These are phyloP conservation scores for Crassisporium funariophilum DNA, from an alignment of 768 basidiomycete species.

Conservation along the genomic window DNA sequence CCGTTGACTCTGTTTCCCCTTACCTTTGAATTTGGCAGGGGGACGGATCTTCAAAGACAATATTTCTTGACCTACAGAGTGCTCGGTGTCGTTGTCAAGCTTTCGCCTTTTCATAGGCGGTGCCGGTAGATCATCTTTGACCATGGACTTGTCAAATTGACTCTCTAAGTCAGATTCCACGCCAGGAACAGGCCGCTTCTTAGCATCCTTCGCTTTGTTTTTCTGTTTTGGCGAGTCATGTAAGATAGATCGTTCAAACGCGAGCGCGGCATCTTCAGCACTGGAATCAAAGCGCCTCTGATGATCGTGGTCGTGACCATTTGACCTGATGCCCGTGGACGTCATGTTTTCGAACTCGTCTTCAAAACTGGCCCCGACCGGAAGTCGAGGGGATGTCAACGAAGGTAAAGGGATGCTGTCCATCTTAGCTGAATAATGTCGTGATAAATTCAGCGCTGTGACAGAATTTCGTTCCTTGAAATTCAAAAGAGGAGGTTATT, in stretches of 20 bases:
- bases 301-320: conserved; percentile 34
- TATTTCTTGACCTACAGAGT: conserved; percentile 39
- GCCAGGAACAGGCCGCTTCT: conserved; percentile 52
- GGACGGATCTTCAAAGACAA: conserved; percentile 40
- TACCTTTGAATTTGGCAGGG: conserved; percentile 55
- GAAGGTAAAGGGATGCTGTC: conserved; percentile 44
- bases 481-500: conserved; percentile 11
- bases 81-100: conserved; percentile 51
- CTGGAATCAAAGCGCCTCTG: conserved; percentile 29
- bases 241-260: conserved; percentile 58
- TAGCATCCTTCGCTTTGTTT: conserved; percentile 47
- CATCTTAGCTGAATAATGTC: conserved; percentile 55
- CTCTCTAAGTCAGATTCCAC: conserved; percentile 61
- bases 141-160: conserved; percentile 50
- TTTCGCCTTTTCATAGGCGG: conserved; percentile 65
- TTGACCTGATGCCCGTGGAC: conserved; percentile 22
- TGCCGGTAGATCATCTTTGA: conserved; percentile 37
- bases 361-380: conserved; percentile 21
- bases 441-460: conserved; percentile 61
- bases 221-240: conserved; percentile 41
- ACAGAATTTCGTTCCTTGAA: conserved; percentile 70
- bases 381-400: conserved; percentile 31
- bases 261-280: conserved; percentile 59
- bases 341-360: conserved; percentile 32
- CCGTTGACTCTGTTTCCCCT: conserved; percentile 48